Conservation (phyloP, 345 rosid species). For the Eucalyptus viminalis region DNA sequence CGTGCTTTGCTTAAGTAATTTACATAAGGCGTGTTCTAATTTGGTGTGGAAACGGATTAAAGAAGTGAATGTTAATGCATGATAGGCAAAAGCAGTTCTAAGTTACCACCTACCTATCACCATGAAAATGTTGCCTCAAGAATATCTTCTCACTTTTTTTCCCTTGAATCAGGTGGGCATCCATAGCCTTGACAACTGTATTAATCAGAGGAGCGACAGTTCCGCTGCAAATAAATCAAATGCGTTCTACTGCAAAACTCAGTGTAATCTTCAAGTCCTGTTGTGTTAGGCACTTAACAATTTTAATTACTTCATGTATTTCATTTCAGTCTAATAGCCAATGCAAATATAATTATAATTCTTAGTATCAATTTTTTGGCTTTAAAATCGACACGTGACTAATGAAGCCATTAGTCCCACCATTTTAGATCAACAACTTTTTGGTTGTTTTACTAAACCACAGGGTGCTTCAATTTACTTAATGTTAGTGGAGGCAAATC, state of each 20-base stretch:
- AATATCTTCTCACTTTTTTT: background rate
- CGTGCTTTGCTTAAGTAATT: background rate
- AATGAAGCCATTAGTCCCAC: background rate
- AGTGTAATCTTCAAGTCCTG: constrained; percentile 6
- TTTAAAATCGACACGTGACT: background rate
- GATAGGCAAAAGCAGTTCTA: background rate
- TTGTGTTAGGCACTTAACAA: background rate
- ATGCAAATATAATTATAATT: background rate
- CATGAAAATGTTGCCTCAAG: background rate
- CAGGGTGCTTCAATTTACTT: background rate
- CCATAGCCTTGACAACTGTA: constrained; percentile 31
- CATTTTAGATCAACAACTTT: background rate
- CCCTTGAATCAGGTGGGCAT: constrained; percentile 27
- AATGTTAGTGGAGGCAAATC: background rate
- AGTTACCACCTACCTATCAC: background rate
- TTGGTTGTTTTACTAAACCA: background rate
- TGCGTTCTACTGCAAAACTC: constrained; percentile 26
- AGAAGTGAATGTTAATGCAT: background rate
- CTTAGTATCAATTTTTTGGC: background rate
- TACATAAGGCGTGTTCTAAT: background rate
- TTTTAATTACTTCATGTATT: background rate
- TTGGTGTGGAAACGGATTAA: background rate
- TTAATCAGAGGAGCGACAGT: constrained; percentile 27
- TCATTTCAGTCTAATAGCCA: background rate
- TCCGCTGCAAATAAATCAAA: constrained; percentile 31